These are phyloP conservation scores for Metschnikowia sp. DNA, from an alignment of 805 yeast genomes.

Conservation along the genomic window DNA sequence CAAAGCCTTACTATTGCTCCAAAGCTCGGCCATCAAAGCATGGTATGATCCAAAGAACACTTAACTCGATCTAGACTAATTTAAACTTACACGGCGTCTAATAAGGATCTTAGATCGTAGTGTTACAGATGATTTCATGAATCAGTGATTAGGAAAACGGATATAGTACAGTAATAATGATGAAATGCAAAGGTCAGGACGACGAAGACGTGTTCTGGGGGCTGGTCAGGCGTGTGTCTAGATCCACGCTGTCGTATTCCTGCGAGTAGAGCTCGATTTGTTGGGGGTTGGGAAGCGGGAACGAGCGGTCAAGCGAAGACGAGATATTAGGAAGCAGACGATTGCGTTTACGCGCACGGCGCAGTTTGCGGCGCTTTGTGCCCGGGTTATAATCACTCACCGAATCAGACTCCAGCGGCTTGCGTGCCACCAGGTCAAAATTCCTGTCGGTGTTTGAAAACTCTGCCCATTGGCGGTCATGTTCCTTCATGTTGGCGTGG, in stretches of 20 bases:
- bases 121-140: too few species aligned
- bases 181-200: neutral
- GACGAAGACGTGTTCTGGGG: slow-evolving; percentile 7
- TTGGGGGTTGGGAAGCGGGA: slow-evolving; percentile 19
- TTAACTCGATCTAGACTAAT: too few species aligned
- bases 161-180: too few species aligned
- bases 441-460: neutral
- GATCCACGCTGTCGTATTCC: slow-evolving; percentile 13
- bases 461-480: slow-evolving; percentile 17
- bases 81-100: too few species aligned
- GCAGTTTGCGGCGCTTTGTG: neutral
- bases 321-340: slow-evolving; percentile 13
- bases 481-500: slow-evolving; percentile 20
- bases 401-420: slow-evolving; percentile 5
- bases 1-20: too few species aligned
- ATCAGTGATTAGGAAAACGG: too few species aligned
- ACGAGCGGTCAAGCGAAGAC: slow-evolving; percentile 15
- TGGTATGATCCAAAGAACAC: slow-evolving; percentile 10
- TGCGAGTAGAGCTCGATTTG: slow-evolving; percentile 18
- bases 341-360: slow-evolving; percentile 1
- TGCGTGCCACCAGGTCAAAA: too few species aligned
- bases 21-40: slow-evolving; percentile 9
- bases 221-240: slow-evolving; percentile 12
- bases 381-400: neutral
- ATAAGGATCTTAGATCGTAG: too few species aligned